Base-by-base conservation (phyloP, 257 asterid species). In the Misopates orontium region DNA sequence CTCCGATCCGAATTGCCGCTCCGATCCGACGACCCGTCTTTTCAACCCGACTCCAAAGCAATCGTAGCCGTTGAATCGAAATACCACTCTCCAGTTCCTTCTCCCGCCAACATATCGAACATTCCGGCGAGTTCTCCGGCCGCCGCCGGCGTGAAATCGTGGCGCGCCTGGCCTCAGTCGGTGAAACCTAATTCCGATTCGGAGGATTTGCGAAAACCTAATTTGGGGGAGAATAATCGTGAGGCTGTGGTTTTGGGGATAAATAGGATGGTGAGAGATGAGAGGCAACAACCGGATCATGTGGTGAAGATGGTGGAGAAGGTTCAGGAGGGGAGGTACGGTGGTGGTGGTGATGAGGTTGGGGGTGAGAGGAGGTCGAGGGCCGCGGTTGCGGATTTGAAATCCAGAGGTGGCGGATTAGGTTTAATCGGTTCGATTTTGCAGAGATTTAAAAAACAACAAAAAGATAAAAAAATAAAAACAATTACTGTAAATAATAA, bases 1-100 rank as follows among this genome's bases (percentile, higher is more conserved):
- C 89, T 81, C 64, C 96, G 89, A 28, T 85, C 19, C 71, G 84
- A 82, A 6, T 87, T 96, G 1, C 96, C 91, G 4, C 55, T 85
- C 44, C 88, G 79, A 59, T 83, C 87, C 70, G 94, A 87, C 73
- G 96, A 87, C 22, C 89, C 88, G 0, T 15, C 17, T 19, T 73
- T 77, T 64, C 83, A 66, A 0, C 72, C 78, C 28, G 71, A 77
- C 59, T 72, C 75, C 56, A 89, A 76, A 67, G 80, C 92, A 1
- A 61, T 84, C 3, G 87, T 74, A 13, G 36, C 83, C 4, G 68
- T 73, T 1, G 94, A 84, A 3, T 2, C 3, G 8, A 84, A 75
- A 45, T 67, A 60, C 60, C 72, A 69, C 79, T n/a, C n/a, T n/a
- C n/a, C n/a, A n/a, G n/a, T n/a, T n/a, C n/a, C n/a, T n/a, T 73